These are phyloP conservation scores for Fennellomyces sp. DNA, from an alignment of 371 early-diverging fungal species.

Conservation along the genomic window DNA sequence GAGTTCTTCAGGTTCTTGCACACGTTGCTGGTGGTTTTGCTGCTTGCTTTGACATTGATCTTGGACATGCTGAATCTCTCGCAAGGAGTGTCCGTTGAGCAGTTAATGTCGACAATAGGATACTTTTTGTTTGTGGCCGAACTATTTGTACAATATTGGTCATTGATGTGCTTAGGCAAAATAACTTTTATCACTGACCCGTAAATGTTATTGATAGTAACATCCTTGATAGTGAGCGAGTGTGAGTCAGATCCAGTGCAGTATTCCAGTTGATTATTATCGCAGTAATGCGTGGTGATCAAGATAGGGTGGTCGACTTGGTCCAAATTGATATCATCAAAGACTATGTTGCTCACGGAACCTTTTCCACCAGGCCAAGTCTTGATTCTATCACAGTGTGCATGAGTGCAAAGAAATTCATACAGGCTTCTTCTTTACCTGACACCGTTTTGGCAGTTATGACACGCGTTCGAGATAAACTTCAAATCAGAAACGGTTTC, in stretches of 20 bases:
- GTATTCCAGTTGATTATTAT: slow-evolving; percentile 17
- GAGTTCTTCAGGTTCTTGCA: slow-evolving; percentile 27
- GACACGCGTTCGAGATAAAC: slow-evolving; percentile 24
- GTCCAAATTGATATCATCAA: slow-evolving; percentile 18
- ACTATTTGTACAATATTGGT: background rate
- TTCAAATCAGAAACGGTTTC: slow-evolving; percentile 26
- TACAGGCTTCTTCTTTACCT: slow-evolving; percentile 1
- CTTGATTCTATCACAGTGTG: slow-evolving; percentile 27
- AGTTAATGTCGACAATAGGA: slow-evolving; percentile 26
- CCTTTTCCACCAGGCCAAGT: slow-evolving; percentile 27
- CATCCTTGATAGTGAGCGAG: slow-evolving; percentile 26
- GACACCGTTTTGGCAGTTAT: slow-evolving; percentile 40
- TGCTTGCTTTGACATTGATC: slow-evolving; percentile 12
- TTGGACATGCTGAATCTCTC: slow-evolving; percentile 16
- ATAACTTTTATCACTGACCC: too few species aligned
- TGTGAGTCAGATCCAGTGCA: slow-evolving; percentile 17
- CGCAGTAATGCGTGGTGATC: slow-evolving; percentile 32
- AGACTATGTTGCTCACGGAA: slow-evolving; percentile 18
- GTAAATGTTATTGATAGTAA: slow-evolving; percentile 21
- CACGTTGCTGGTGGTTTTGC: slow-evolving; percentile 22
- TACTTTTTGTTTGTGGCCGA: slow-evolving; percentile 9
- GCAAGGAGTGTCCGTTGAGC: slow-evolving; percentile 32
- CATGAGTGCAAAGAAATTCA: background rate
- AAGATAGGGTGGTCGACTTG: slow-evolving; percentile 28
- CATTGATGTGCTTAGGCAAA: too few species aligned